phyloP scores from a whole-genome alignment of 352 stramenopile genomes.

The Stramenopiles sp. region DNA sequence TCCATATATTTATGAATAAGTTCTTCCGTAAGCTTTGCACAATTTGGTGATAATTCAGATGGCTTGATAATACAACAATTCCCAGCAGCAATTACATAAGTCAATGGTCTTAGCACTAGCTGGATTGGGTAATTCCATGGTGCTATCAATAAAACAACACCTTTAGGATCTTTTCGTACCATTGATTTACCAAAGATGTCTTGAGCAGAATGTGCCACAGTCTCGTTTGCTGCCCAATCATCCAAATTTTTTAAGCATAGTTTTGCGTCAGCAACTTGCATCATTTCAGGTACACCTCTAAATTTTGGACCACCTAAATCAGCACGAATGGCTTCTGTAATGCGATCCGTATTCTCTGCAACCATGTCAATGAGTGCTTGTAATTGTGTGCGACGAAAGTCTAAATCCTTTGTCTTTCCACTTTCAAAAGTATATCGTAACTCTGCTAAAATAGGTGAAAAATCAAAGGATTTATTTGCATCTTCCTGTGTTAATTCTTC shows the following conservation, averaged over 20 bases:
- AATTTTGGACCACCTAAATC: not conserved
- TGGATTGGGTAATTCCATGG: constrained; percentile 76
- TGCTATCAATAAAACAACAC: constrained; percentile 60
- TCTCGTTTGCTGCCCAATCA: not conserved
- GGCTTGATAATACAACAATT: constrained; percentile 81
- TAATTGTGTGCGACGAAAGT: not conserved
- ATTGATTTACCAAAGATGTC: constrained; percentile 38
- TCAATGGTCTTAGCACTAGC: constrained; percentile 43
- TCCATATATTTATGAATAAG: constrained; percentile 25
- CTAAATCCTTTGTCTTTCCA: not conserved
- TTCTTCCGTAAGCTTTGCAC: not conserved
- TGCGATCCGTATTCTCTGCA: not conserved
- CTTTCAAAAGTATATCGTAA: not conserved
- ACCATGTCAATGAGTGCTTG: not conserved
- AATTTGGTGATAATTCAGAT: constrained; percentile 17
- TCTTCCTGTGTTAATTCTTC: too few species aligned
- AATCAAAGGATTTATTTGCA: not conserved
- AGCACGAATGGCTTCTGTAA: not conserved
- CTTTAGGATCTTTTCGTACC: constrained; percentile 40
- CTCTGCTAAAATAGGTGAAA: not conserved
- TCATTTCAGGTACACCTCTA: not conserved
- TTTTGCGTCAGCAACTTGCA: not conserved
- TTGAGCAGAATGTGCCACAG: constrained; percentile 29
- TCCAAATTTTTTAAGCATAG: not conserved
- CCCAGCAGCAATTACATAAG: constrained; percentile 52